Percentiles rank a stretch among this genome's conserved stretches.
Evolutionary conservation across 1,139 yeast species (phyloP).

Genomic region (Blastobotrys proliferans): DNA sequence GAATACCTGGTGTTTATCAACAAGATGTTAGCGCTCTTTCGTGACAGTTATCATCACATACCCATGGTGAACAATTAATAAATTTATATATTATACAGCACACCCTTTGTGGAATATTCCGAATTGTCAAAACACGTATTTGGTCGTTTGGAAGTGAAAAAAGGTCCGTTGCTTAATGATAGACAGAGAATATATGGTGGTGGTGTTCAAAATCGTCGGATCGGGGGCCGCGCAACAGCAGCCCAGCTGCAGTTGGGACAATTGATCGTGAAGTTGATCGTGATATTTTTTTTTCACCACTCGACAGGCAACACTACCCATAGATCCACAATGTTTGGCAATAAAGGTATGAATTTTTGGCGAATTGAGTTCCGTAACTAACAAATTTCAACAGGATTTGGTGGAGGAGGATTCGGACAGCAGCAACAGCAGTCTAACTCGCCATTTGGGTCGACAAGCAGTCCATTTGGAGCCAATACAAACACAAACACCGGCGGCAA

Average conservation of each 20-base stretch:
- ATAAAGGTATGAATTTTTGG: no score
- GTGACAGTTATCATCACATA: background rate
- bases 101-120: background rate
- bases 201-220: no score
- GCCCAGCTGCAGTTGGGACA: no score
- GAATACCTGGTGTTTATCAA: constrained; percentile 60
- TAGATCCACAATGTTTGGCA: no score
- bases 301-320: no score
- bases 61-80: constrained; percentile 7
- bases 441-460: background rate
- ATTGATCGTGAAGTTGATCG: no score
- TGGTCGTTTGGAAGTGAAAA: no score
- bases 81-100: background rate
- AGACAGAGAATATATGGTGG: no score
- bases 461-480: constrained; percentile 1
- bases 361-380: background rate
- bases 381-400: constrained; percentile 1
- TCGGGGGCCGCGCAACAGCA: no score
- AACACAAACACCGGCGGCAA: constrained; percentile 19
- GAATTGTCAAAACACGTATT: no score
- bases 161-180: no score
- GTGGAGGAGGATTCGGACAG: background rate
- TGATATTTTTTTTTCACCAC: no score
- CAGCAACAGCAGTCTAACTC: constrained; percentile 13
- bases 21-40: constrained; percentile 2